A percentile compares a stretch with the other conserved stretches of the same genome.
Evolutionary conservation across 441 rosid species (phyloP).

Genomic region (Erodium moschatum): DNA sequence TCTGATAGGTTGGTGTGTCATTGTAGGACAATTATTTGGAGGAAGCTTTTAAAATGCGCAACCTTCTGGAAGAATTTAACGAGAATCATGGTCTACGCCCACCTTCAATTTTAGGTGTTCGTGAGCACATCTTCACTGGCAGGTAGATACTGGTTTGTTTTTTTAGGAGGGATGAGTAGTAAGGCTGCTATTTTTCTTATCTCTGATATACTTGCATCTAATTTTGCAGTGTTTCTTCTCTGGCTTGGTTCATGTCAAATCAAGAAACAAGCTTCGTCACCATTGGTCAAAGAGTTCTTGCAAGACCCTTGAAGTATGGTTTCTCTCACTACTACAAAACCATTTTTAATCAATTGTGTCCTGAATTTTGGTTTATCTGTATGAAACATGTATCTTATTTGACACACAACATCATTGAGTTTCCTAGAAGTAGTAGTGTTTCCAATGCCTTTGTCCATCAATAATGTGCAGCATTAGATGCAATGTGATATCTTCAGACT

Average conservation of each 20-base stretch:
- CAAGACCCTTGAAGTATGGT: constrained; percentile 75
- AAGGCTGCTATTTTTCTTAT: background rate
- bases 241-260: constrained; percentile 97
- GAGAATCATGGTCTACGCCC: constrained; percentile 91
- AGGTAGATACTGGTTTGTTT: constrained; percentile 29
- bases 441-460: background rate
- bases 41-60: constrained; percentile 94
- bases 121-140: constrained; percentile 95
- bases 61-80: constrained; percentile 84
- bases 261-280: constrained; percentile 95
- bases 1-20: constrained; percentile 1
- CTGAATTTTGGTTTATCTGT: background rate
- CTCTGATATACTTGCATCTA: background rate
- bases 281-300: constrained; percentile 90
- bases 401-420: background rate
- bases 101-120: constrained; percentile 84
- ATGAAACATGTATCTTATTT: constrained; percentile 13
- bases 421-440: background rate
- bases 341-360: background rate
- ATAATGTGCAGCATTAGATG: background rate
- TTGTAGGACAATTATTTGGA: constrained; percentile 88
- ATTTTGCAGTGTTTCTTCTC: constrained; percentile 72
- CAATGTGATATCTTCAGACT: background rate
- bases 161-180: background rate
- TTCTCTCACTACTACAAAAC: constrained; percentile 11